A percentile compares a stretch with the other conserved stretches of the same genome.
phyloP scores from a whole-genome alignment of 768 basidiomycete species.

The Lactarius deliciosus region DNA sequence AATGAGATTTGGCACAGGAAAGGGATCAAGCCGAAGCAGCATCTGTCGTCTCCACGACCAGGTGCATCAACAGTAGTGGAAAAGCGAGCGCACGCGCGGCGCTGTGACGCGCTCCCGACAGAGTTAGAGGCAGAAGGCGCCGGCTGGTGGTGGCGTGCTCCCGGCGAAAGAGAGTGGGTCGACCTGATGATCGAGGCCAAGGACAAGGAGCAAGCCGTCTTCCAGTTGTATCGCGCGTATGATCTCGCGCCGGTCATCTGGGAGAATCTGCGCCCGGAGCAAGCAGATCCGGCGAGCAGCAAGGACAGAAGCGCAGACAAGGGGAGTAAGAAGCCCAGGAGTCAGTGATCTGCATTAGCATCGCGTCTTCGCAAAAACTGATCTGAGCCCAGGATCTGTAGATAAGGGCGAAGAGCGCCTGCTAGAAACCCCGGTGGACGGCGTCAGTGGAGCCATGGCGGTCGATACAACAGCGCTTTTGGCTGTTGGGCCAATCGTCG shows the following conservation, averaged over 20 bases:
- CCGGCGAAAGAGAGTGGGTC: conserved; percentile 30
- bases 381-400: neutral
- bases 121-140: conserved; percentile 53
- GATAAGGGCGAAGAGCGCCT: conserved; percentile 3
- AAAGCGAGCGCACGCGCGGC: conserved; percentile 80
- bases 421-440: neutral
- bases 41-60: conserved; percentile 85
- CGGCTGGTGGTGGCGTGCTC: conserved; percentile 26
- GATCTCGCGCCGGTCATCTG: conserved; percentile 61
- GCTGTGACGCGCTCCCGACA: conserved; percentile 67
- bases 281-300: conserved; percentile 3
- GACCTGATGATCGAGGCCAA: conserved; percentile 95
- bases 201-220: conserved; percentile 91
- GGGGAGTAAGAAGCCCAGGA: neutral
- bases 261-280: conserved; percentile 40
- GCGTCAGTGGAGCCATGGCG: neutral
- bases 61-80: conserved; percentile 86
- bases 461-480: neutral
- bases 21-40: conserved; percentile 88
- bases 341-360: conserved; percentile 3
- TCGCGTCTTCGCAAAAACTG: neutral
- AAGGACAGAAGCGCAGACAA: neutral
- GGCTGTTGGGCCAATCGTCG: neutral
- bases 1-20: conserved; percentile 71
- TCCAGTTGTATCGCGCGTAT: conserved; percentile 81